These are phyloP conservation scores for Elsinoe batatas DNA, from an alignment of 2,329 filamentous ascomycete species.

Conservation along the genomic window DNA sequence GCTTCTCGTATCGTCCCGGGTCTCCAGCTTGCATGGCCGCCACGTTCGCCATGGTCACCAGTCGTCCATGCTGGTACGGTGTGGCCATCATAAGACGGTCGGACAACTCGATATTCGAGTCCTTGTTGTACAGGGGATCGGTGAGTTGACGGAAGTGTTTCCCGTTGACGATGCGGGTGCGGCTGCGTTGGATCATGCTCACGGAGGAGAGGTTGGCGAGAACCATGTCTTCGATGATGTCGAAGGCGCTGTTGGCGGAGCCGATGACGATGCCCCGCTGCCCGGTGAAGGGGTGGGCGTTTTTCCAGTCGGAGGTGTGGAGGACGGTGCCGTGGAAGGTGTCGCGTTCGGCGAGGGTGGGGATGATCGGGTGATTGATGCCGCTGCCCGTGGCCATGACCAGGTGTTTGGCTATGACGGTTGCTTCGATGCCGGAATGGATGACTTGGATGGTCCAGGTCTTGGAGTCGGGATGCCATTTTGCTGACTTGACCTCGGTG, in stretches of 20 bases:
- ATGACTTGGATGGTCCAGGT: constrained; percentile 27
- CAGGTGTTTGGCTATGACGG: constrained; percentile 22
- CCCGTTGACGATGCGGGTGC: constrained; percentile 21
- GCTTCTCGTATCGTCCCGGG: constrained; percentile 27
- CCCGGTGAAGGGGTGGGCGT: constrained; percentile 27
- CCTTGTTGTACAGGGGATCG: constrained; percentile 18
- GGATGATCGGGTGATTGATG: constrained; percentile 20
- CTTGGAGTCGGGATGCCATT: constrained; percentile 29
- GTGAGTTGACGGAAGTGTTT: neutral
- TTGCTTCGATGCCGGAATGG: constrained; percentile 1
- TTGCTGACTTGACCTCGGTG: constrained; percentile 29
- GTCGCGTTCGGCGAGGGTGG: constrained; percentile 18
- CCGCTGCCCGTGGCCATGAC: constrained; percentile 27
- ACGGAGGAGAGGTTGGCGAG: constrained; percentile 32
- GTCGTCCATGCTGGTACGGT: constrained; percentile 11
- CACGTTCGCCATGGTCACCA: constrained; percentile 15
- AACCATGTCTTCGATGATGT: constrained; percentile 33
- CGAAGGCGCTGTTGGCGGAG: constrained; percentile 37
- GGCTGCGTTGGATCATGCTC: constrained; percentile 38
- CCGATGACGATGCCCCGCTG: constrained; percentile 37
- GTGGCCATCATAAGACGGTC: constrained; percentile 19
- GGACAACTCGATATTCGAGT: constrained; percentile 17
- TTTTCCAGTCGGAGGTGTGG: constrained; percentile 30
- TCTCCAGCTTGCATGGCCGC: constrained; percentile 22
- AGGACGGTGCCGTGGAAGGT: constrained; percentile 30